A percentile compares a stretch with the other conserved stretches of the same genome.
Evolutionary conservation across 306 rosid species (phyloP).

Genomic region (Fragaria nilgerrensis): DNA sequence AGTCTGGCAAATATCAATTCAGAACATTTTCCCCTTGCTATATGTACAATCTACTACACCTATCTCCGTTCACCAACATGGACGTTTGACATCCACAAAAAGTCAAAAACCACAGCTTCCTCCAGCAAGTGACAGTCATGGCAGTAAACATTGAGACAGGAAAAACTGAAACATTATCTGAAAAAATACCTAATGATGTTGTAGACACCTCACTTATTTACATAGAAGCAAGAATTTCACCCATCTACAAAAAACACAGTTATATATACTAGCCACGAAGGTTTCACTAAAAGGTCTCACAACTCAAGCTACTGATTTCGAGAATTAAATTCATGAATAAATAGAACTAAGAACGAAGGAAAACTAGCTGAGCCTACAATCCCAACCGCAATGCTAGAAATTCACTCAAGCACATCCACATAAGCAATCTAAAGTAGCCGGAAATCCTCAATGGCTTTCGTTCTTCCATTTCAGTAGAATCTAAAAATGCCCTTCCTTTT

Average conservation of each 20-base stretch:
- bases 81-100: not conserved
- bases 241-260: no score
- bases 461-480: no score
- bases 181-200: not conserved
- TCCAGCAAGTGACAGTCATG: not conserved
- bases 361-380: no score
- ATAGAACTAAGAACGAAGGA: no score
- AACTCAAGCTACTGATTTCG: not conserved
- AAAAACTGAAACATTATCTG: not conserved
- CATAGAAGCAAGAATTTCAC: not conserved
- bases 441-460: no score
- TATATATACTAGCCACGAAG: no score
- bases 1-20: not conserved
- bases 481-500: not conserved
- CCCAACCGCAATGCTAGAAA: no score
- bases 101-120: not conserved
- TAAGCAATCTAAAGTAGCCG: no score
- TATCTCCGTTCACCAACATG: not conserved
- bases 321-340: no score
- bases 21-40: not conserved
- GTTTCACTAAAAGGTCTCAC: not conserved
- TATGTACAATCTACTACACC: not conserved
- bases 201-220: not conserved
- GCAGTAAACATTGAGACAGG: not conserved
- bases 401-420: no score